phyloP scores from a whole-genome alignment of 2,329 filamentous ascomycete species.

The Sporothrix curviconia region DNA sequence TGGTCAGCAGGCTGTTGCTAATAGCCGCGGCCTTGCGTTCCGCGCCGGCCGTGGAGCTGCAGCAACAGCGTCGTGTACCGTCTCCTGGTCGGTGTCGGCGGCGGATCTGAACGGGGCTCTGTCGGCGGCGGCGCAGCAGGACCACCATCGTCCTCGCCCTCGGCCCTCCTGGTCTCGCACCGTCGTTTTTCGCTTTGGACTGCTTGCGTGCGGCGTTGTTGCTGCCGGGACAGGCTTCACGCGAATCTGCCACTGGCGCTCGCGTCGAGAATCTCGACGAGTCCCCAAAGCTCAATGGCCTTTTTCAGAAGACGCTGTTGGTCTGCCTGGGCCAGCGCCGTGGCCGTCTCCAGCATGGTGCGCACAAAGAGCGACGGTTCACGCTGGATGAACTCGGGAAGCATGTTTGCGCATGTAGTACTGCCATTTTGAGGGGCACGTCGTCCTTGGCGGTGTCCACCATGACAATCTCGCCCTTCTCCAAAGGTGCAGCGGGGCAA shows the following conservation, averaged over 20 bases:
- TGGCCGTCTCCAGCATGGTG: constrained; percentile 48
- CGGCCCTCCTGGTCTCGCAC: too few relatives aligned
- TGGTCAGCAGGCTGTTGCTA: constrained; percentile 51
- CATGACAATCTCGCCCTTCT: constrained; percentile 38
- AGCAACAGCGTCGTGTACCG: constrained; percentile 56
- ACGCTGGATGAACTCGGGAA: constrained; percentile 50
- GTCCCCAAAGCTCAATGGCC: constrained; percentile 57
- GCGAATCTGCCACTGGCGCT: constrained; percentile 54
- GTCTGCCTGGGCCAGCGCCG: constrained; percentile 40
- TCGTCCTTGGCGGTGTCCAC: constrained; percentile 57
- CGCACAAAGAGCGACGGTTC: constrained; percentile 56
- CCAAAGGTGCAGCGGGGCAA: constrained; percentile 18
- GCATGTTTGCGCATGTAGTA: constrained; percentile 52
- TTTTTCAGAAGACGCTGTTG: constrained; percentile 49
- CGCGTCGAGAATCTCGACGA: constrained; percentile 60
- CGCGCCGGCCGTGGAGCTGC: constrained; percentile 57
- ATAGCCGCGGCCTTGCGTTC: constrained; percentile 57
- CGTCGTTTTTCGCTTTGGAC: too few relatives aligned
- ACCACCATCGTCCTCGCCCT: background rate
- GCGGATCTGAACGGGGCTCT: constrained; percentile 42
- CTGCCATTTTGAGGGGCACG: constrained; percentile 51
- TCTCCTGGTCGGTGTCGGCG: constrained; percentile 48
- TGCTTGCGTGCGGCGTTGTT: background rate
- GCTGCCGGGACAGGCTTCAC: constrained; percentile 34
- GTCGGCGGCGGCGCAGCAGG: background rate